These are phyloP conservation scores for Protomyces arabidopsidicola DNA, from an alignment of 1,139 yeast genomes.

Conservation along the genomic window DNA sequence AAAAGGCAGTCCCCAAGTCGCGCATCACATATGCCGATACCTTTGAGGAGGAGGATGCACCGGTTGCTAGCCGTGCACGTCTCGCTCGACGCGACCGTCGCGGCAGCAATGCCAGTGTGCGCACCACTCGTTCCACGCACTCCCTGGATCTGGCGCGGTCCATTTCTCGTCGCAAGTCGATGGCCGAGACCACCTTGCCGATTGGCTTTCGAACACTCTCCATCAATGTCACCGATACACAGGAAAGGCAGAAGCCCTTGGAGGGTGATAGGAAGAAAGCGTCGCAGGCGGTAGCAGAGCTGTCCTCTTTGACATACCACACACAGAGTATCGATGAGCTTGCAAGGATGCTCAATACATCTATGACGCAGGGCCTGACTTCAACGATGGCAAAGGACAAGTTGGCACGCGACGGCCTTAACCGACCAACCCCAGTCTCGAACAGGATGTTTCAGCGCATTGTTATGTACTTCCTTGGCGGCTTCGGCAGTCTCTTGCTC, in stretches of 20 bases:
- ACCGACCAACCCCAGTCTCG: constrained; percentile 32
- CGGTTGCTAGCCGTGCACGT: constrained; percentile 9
- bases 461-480: constrained; percentile 40
- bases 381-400: constrained; percentile 36
- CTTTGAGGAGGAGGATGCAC: constrained; percentile 8
- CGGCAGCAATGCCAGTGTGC: constrained; percentile 1
- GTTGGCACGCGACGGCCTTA: constrained; percentile 41
- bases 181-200: constrained; percentile 27
- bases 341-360: constrained; percentile 38
- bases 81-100: constrained; percentile 10
- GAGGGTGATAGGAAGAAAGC: not conserved
- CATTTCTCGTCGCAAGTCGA: constrained; percentile 11
- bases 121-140: constrained; percentile 1
- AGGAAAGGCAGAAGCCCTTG: constrained; percentile 9
- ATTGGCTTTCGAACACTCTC: constrained; percentile 29
- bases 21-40: constrained; percentile 23
- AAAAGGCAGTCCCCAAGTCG: constrained; percentile 2
- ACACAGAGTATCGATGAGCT: constrained; percentile 37
- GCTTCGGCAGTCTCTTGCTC: constrained; percentile 48
- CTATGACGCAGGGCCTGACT: constrained; percentile 39
- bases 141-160: constrained; percentile 4
- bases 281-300: constrained; percentile 31
- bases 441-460: constrained; percentile 10
- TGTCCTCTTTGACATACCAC: constrained; percentile 39
- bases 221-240: constrained; percentile 26